phyloP scores from a whole-genome alignment of 129 eudicot species.

The Tagetes patula region DNA sequence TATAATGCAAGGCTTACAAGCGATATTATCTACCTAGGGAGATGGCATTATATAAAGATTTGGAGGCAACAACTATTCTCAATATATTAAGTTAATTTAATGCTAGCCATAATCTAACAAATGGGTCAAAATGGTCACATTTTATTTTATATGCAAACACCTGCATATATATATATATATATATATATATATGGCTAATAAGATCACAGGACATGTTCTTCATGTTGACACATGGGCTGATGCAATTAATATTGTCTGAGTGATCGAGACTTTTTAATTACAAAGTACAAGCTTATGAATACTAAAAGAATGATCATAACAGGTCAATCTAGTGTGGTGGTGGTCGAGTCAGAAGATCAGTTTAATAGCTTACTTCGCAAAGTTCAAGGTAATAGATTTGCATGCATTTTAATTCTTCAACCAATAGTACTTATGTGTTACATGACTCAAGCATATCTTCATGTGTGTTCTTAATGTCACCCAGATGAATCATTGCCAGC shows the following conservation, averaged over 20 bases:
- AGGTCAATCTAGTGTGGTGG: constrained; percentile 63
- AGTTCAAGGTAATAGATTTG: constrained; percentile 52
- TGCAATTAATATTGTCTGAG: background rate
- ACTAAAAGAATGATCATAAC: constrained; percentile 24
- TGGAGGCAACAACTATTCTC: background rate
- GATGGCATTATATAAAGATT: background rate
- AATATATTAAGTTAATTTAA: background rate
- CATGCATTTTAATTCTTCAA: background rate
- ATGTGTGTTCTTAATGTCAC: constrained; percentile 26
- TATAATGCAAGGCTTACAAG: background rate
- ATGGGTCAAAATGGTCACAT: background rate
- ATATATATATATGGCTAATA: background rate
- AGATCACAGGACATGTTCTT: background rate
- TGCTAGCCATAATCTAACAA: constrained; percentile 2
- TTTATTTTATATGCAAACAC: constrained; percentile 2
- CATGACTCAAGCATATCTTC: constrained; percentile 6
- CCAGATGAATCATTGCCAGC: constrained; percentile 90
- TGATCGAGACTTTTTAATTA: background rate
- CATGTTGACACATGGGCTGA: background rate
- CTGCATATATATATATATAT: too few relatives aligned
- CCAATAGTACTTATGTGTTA: constrained; percentile 10
- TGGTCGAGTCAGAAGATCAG: constrained; percentile 73
- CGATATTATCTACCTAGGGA: background rate
- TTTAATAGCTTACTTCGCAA: constrained; percentile 66
- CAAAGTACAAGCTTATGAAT: background rate